Conservation (phyloP, 176 grass and related monocot species). For the Leersia perrieri region DNA sequence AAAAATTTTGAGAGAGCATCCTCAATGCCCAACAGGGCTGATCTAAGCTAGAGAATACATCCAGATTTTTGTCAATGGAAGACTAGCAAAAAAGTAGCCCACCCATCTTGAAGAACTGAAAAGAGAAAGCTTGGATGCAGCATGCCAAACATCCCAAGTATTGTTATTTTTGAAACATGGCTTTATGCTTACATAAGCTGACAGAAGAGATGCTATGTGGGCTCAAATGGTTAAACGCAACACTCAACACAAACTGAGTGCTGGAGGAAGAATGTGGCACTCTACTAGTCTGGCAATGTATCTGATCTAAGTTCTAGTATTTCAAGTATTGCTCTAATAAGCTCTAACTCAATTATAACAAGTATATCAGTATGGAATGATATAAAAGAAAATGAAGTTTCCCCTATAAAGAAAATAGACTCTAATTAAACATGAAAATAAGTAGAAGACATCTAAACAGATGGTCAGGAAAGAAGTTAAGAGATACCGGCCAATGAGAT, state of each 20-base stretch:
- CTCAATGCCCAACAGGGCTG: background rate
- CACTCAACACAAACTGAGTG: background rate
- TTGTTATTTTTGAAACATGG: background rate
- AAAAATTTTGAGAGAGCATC: background rate
- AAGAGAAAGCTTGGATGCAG: background rate
- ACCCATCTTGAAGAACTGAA: background rate
- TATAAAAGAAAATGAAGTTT: background rate
- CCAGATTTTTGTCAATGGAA: background rate
- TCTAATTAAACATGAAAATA: background rate
- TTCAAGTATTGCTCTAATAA: background rate
- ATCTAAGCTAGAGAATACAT: background rate
- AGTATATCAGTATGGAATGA: background rate
- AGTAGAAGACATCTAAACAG: background rate
- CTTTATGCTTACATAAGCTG: background rate
- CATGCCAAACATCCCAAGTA: background rate
- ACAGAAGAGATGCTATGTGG: background rate
- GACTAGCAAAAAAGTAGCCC: background rate
- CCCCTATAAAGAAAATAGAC: background rate
- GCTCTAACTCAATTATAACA: background rate
- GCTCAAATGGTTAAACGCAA: background rate
- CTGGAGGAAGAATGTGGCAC: background rate
- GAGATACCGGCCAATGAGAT: background rate
- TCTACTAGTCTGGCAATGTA: background rate
- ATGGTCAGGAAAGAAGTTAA: background rate
- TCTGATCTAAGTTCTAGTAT: background rate